Percentiles rank a stretch among this genome's conserved stretches.
phyloP scores from a whole-genome alignment of 371 early-diverging fungal genomes.

The Haplosporangium sp. region DNA sequence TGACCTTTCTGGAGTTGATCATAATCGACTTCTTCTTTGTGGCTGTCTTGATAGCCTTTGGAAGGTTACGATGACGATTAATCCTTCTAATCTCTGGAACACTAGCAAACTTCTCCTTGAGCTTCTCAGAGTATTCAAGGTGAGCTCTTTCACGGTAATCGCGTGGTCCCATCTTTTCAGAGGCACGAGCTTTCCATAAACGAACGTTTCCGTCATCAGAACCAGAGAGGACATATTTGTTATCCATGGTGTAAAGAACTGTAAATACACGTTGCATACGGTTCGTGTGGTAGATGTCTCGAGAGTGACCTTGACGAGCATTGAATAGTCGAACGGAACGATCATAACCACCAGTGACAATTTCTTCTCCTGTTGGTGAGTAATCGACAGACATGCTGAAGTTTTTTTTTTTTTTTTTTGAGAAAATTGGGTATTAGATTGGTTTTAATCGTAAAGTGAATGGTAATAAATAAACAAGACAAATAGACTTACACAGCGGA shows the following conservation, averaged over 20 bases:
- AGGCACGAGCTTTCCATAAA: slow-evolving; percentile 97
- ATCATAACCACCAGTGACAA: slow-evolving; percentile 98
- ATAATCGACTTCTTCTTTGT: slow-evolving; percentile 83
- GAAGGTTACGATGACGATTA: slow-evolving; percentile 88
- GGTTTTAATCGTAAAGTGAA: too few relatives aligned
- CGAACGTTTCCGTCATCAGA: slow-evolving; percentile 99
- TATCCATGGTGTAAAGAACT: slow-evolving; percentile 95
- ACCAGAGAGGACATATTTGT: slow-evolving; percentile 96
- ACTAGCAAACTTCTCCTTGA: slow-evolving; percentile 95
- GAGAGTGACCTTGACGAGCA: slow-evolving; percentile 82
- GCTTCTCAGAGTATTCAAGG: slow-evolving; percentile 83
- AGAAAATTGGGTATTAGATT: neutral
- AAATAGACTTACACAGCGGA: slow-evolving; percentile 85
- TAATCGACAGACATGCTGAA: slow-evolving; percentile 93
- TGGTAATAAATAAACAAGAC: too few relatives aligned
- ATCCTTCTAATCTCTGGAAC: slow-evolving; percentile 94
- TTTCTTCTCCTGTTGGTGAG: slow-evolving; percentile 96
- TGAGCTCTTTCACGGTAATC: slow-evolving; percentile 85
- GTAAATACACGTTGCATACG: slow-evolving; percentile 98
- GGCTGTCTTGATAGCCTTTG: slow-evolving; percentile 85
- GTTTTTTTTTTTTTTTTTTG: neutral
- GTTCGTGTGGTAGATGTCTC: slow-evolving; percentile 98
- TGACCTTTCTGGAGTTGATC: slow-evolving; percentile 80
- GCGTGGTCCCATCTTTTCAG: slow-evolving; percentile 84
- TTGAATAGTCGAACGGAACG: slow-evolving; percentile 94